Base-by-base conservation (phyloP, 1,139 yeast species). In the Blastobotrys raffinosifermentans region DNA sequence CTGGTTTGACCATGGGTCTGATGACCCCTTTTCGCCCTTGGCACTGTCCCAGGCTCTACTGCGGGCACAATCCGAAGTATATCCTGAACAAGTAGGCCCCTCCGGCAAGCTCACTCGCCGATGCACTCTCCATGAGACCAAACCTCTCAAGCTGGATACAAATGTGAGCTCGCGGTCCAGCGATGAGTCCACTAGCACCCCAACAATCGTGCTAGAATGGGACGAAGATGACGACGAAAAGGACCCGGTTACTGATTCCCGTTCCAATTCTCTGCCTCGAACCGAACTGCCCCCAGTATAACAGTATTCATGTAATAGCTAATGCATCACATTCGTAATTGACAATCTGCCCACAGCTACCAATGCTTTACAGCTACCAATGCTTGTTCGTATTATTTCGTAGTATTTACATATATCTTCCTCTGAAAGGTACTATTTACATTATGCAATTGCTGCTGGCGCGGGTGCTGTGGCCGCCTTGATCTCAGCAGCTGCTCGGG, bases 201-300 rank as follows among this genome's bases (percentile, higher is more conserved):
- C 58, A 1, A 48, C 54, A 5, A 54, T 54, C 27, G 49, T 54
- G n/a, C 43, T 54, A 11, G 58, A 54, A 35, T 51, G 55, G 51
- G 56, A 60, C 34, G 65, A 51, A 4, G 58, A 50, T 19, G 55
- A 52, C 10, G 50, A 42, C 20, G 39, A 19, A 13, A 14, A 21
- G 22, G 48, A 40, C 18, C 38, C 37, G 9, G 40, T 29, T 2
- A 25, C 23, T 19, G 10, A 29, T 27, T 31, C 18, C 11, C 35
- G 10, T 11, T 31, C 23, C 19, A 27, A 16, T 29, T 15, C 22
- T 11, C 26, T 26, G 30, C 37, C 29, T 15, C 39, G 46, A 13
- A 48, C 54, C 4, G 54, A 50, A 30, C 34, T 48, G 34, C 54
- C 54, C 16, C 53, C 51, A 18, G 31, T 41, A 19, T 19, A 25